Evolutionary conservation across 2,329 filamentous ascomycete species (phyloP).

Genomic region (Xylaria multiplex): DNA sequence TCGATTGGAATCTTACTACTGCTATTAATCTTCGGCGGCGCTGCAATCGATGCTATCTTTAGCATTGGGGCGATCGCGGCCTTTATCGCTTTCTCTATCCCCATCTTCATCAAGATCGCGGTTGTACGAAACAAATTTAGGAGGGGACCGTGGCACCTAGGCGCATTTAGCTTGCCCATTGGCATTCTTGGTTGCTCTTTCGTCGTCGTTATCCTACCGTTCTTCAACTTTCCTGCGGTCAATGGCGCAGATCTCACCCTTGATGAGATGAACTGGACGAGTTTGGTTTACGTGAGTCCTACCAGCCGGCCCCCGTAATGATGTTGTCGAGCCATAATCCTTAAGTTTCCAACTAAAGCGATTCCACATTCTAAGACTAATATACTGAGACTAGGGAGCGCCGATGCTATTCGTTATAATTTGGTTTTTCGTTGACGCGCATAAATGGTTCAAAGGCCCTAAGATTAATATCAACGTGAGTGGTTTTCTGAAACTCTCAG

Average conservation of each 20-base stretch:
- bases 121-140: constrained; percentile 72
- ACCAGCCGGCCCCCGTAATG: not conserved
- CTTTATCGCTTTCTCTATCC: constrained; percentile 69
- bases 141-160: constrained; percentile 75
- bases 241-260: constrained; percentile 63
- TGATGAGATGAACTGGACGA: constrained; percentile 74
- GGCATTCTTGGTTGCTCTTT: constrained; percentile 68
- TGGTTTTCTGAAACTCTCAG: not conserved
- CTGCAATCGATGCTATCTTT: constrained; percentile 75
- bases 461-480: constrained; percentile 70
- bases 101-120: constrained; percentile 67
- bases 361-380: constrained; percentile 10
- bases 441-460: constrained; percentile 76
- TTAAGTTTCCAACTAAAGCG: not conserved
- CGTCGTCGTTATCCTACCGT: constrained; percentile 73
- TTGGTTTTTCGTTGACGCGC: constrained; percentile 72
- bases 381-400: constrained; percentile 57
- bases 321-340: not conserved
- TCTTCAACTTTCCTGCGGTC: constrained; percentile 71
- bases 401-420: constrained; percentile 68
- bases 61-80: constrained; percentile 75
- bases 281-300: constrained; percentile 61
- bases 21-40: constrained; percentile 71
- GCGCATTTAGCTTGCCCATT: constrained; percentile 65
- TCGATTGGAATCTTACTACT: constrained; percentile 67